Evolutionary conservation across 2,329 filamentous ascomycete species (phyloP).

Genomic region (Orbilia oligospora): DNA sequence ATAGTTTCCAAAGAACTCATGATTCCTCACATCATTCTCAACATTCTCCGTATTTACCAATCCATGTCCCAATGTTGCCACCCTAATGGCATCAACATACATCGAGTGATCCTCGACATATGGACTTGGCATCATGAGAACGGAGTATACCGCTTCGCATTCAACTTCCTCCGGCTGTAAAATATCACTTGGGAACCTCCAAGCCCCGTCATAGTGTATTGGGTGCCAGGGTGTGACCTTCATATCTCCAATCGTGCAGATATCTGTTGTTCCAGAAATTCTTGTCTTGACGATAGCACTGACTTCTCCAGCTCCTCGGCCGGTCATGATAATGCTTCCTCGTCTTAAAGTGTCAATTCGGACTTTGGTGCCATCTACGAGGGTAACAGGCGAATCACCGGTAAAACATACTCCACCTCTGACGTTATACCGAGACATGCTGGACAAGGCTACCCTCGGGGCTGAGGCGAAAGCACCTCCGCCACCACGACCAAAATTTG

Average conservation of each 20-base stretch:
- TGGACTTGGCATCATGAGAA: slow-evolving; percentile 71
- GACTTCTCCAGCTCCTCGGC: slow-evolving; percentile 70
- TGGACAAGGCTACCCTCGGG: slow-evolving; percentile 19
- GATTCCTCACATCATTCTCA: slow-evolving; percentile 68
- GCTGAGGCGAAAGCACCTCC: not conserved
- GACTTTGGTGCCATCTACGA: slow-evolving; percentile 68
- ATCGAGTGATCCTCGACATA: slow-evolving; percentile 71
- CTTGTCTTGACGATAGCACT: slow-evolving; percentile 71
- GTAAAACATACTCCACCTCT: slow-evolving; percentile 71
- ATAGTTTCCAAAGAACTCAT: slow-evolving; percentile 73
- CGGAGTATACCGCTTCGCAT: slow-evolving; percentile 73
- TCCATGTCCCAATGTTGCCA: slow-evolving; percentile 75
- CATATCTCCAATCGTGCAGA: slow-evolving; percentile 70
- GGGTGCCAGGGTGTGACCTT: slow-evolving; percentile 76
- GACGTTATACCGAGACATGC: slow-evolving; percentile 70
- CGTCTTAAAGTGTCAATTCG: slow-evolving; percentile 69
- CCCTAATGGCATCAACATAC: slow-evolving; percentile 68
- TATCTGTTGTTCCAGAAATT: slow-evolving; percentile 66
- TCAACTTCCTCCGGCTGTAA: slow-evolving; percentile 64
- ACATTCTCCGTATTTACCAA: slow-evolving; percentile 64
- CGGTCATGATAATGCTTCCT: slow-evolving; percentile 71
- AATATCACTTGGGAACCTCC: slow-evolving; percentile 70
- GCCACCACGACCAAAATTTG: not conserved
- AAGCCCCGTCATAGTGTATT: slow-evolving; percentile 68
- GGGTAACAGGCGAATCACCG: slow-evolving; percentile 69